Base-by-base conservation (phyloP, 2,329 filamentous ascomycete species). In the Claviceps purpurea region DNA sequence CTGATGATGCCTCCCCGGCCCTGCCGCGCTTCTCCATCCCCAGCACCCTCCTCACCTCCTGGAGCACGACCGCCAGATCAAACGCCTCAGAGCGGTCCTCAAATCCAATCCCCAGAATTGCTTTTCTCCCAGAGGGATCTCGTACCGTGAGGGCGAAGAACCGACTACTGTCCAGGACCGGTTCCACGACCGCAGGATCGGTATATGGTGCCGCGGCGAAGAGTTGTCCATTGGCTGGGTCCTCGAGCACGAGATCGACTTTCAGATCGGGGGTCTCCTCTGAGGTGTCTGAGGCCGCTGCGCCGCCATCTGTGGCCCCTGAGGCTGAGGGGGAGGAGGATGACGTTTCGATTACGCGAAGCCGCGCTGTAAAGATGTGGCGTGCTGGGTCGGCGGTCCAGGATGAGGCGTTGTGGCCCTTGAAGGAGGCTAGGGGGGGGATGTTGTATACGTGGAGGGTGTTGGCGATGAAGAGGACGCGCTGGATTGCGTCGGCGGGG, bases 181-280 rank as follows among this genome's bases (percentile, higher is more conserved):
- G 78, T 69, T 93, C 87, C 47, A 95, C 86, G 6, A 77, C 78
- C 18, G 73, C 73, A 2, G 74, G 65, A 24, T 74, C 70, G 0
- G 79, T 82, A 68, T 94, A 95, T 0, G 89, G 89, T 1, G 85
- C 85, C 1, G 87, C 89, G 46, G 89, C 89, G 66, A 95, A 95
- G 22, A 95, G 74, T 60, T 87, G 78, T 30, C 85, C 87, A 0
- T 73, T 81, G 24, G 74, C 73, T 4, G 82, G 70, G 65, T 95
- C 88, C 64, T 95, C 88, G 47, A 95, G 79, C 30, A 93, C 73
- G 56, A 93, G 77, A 62, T 89, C 87, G 37, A 83, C 79, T 62
- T 82, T 85, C 56, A 90, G 74, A 54, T 74, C 73, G 57, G 81
- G 65, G 11, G 50, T 14, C 10, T 54, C 26, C 2, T 57, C 49